Evolutionary conservation across 1,139 yeast species (phyloP), one percentile per base, ranked within the genome.

Genomic region (Yamadazyma jaroonii): DNA sequence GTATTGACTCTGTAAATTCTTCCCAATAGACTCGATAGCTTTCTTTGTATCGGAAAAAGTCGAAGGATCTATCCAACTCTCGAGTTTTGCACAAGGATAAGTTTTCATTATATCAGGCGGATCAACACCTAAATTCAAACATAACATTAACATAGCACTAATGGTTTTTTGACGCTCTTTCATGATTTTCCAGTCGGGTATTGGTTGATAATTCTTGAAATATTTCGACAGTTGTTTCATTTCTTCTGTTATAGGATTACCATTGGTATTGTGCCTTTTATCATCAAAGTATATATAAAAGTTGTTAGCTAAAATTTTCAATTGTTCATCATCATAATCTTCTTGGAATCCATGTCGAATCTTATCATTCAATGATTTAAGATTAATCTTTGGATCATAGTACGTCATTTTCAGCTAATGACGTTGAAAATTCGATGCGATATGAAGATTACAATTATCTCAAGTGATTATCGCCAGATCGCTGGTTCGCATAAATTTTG

Each of bases 91-190:
- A 54, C 96, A 87, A 1, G 97, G 97, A 46, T 86, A 90, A 0
- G 97, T 89, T 59, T 89, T 88, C 62, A 87, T 80, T 26, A 90
- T 81, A 60, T 94, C 98, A 1, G 99, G 98, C 3, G 99, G 98
- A 49, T 92, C 97, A 3, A 92, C 97, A 4, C 98, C 97, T 35
- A 92, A 66, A 55, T 94, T 92, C 31, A 92, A 68, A 57, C 99
- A 92, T 35, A 92, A 64, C 37, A 92, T 90, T 22, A 92, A 67
- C 10, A 96, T 97, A 0, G 97, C 98, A 42, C 87, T 81, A n/a
- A 90, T 89, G 1, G 99, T 94, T 56, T 90, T 84, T 55, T 86
- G 96, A 30, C 96, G 77, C 51, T 89, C 96, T 46, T 84, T 81
- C 74, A 88, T 85, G 25, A 81, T 76, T 49, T 94, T 85, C 98